Conservation (phyloP, 179 eudicot genomes). For the Beta lomatogona region DNA sequence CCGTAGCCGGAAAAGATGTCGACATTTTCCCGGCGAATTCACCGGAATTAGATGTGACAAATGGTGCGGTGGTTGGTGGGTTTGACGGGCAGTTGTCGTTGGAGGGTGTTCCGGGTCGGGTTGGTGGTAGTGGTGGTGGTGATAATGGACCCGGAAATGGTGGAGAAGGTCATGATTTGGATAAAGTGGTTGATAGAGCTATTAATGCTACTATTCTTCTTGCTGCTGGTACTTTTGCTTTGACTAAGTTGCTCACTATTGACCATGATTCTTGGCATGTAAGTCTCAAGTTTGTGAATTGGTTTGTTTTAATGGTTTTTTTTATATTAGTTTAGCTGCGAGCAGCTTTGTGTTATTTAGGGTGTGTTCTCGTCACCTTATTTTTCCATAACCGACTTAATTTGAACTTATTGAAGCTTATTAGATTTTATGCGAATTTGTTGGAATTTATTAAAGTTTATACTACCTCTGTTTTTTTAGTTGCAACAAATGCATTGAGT, state of each 20-base stretch:
- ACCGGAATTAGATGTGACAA: too few species aligned
- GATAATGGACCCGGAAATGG: conserved; percentile 34
- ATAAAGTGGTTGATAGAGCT: conserved; percentile 64
- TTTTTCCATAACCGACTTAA: not conserved
- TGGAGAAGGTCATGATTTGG: conserved; percentile 30
- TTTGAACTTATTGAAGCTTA: too few species aligned
- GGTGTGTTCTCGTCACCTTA: too few species aligned
- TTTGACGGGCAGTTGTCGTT: conserved; percentile 64
- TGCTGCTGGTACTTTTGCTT: conserved; percentile 81
- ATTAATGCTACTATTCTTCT: conserved; percentile 86
- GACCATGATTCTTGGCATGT: conserved; percentile 98
- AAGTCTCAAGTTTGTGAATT: conserved; percentile 29
- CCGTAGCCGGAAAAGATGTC: conserved; percentile 30
- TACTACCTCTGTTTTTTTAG: too few species aligned
- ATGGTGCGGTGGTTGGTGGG: conserved; percentile 49
- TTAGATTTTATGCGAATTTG: too few species aligned
- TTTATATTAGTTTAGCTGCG: too few species aligned
- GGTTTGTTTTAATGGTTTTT: too few species aligned
- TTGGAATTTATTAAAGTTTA: too few species aligned
- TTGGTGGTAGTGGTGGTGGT: conserved; percentile 30
- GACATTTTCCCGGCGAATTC: conserved; percentile 41
- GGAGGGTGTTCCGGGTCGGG: conserved; percentile 51
- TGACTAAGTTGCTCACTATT: conserved; percentile 88
- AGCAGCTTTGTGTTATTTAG: too few species aligned
- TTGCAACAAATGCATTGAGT: too few species aligned